Conservation (phyloP, 2,329 filamentous ascomycete genomes). For the Ceratocystis smalleyi region DNA sequence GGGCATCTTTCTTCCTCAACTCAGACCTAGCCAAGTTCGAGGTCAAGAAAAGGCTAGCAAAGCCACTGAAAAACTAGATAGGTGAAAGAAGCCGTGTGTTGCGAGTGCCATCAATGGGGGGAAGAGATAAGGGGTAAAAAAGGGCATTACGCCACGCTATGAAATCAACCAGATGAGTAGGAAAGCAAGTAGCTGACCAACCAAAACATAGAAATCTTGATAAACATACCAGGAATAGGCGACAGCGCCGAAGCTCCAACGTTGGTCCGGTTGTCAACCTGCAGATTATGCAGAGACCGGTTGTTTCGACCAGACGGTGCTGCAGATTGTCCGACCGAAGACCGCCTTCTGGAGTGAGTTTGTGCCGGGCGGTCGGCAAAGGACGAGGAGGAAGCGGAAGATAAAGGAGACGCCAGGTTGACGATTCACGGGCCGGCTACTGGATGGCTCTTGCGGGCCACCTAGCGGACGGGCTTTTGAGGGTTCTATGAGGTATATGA, state of each 20-base stretch:
- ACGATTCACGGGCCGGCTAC: constrained; percentile 16
- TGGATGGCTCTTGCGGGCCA: constrained; percentile 15
- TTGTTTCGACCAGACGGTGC: constrained; percentile 21
- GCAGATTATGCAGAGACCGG: constrained; percentile 13
- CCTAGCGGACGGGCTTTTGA: constrained; percentile 16
- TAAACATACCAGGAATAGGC: constrained; percentile 15
- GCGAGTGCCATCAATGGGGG: not conserved
- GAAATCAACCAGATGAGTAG: not conserved
- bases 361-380: constrained; percentile 34
- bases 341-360: constrained; percentile 36
- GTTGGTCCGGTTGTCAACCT: constrained; percentile 11
- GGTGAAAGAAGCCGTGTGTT: not conserved
- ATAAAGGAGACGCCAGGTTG: constrained; percentile 19
- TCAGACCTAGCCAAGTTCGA: not conserved
- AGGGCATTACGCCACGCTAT: not conserved
- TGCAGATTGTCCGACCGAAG: constrained; percentile 28
- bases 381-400: constrained; percentile 37
- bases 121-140: not conserved
- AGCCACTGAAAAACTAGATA: not conserved
- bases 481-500: not conserved
- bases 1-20: not conserved
- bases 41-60: not conserved
- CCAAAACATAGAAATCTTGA: not conserved
- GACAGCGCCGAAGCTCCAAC: constrained; percentile 11
- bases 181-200: not conserved